phyloP scores from a whole-genome alignment of 768 basidiomycete genomes.

The Coprinellus aureogranulatus region DNA sequence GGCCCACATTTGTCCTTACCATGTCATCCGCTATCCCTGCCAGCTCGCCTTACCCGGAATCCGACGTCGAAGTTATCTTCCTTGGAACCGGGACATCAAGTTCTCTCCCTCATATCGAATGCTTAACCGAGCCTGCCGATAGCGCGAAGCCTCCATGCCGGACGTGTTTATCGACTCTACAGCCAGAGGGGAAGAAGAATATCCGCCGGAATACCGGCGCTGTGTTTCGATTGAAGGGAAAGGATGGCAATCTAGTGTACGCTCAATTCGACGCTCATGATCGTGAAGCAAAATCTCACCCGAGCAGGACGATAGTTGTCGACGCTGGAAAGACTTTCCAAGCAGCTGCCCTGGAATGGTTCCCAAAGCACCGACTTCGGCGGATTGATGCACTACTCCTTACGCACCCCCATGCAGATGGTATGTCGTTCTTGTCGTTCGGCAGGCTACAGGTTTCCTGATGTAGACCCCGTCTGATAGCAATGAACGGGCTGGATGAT shows the following conservation, averaged over 20 bases:
- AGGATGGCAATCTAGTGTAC: slow-evolving; percentile 47
- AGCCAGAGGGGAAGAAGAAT: slow-evolving; percentile 76
- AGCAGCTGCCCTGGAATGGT: slow-evolving; percentile 45
- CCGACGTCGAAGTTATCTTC: slow-evolving; percentile 63
- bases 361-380: slow-evolving; percentile 70
- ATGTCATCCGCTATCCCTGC: neutral
- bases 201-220: slow-evolving; percentile 80
- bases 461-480: slow-evolving; percentile 26
- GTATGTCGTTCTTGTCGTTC: slow-evolving; percentile 22
- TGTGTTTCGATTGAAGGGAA: slow-evolving; percentile 50
- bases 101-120: slow-evolving; percentile 65
- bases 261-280: slow-evolving; percentile 27
- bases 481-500: slow-evolving; percentile 90
- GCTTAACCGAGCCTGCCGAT: slow-evolving; percentile 67
- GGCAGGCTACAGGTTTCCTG: neutral
- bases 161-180: slow-evolving; percentile 67
- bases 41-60: neutral
- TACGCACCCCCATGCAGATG: slow-evolving; percentile 88
- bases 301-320: slow-evolving; percentile 69
- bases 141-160: slow-evolving; percentile 42
- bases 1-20: neutral
- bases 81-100: slow-evolving; percentile 83
- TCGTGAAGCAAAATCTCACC: neutral
- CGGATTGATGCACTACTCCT: slow-evolving; percentile 60
- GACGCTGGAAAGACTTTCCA: slow-evolving; percentile 87